Evolutionary conservation across 768 basidiomycete genomes (phyloP).

Genomic region (Pisolithus albus): DNA sequence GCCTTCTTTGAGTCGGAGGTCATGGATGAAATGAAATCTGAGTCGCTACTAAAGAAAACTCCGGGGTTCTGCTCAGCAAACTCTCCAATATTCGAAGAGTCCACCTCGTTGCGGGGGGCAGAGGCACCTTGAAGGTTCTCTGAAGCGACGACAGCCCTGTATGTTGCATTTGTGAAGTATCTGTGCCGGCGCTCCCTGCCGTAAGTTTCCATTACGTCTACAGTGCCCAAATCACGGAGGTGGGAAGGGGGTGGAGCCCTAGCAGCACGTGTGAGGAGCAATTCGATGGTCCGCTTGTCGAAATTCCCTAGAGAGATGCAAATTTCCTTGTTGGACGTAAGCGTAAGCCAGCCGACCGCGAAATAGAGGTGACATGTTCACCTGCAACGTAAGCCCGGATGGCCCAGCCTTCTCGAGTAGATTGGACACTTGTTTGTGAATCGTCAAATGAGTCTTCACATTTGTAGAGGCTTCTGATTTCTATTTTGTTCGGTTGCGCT

Average conservation of each 20-base stretch:
- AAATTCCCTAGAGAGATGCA: conserved; percentile 57
- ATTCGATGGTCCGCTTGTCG: conserved; percentile 77
- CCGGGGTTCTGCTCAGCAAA: conserved; percentile 41
- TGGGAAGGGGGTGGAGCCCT: conserved; percentile 60
- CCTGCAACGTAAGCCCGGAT: conserved; percentile 66
- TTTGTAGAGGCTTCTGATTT: conserved; percentile 31
- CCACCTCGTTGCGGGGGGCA: conserved; percentile 37
- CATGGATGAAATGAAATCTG: conserved; percentile 44
- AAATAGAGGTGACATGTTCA: conserved; percentile 24
- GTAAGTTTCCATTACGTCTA: conserved; percentile 69
- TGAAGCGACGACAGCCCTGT: conserved; percentile 50
- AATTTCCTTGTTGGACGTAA: conserved; percentile 45
- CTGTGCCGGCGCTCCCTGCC: conserved; percentile 84
- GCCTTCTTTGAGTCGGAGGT: conserved; percentile 33
- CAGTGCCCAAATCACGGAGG: conserved; percentile 63
- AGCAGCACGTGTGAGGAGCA: conserved; percentile 66
- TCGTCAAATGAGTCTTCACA: conserved; percentile 54
- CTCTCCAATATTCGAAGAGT: conserved; percentile 46
- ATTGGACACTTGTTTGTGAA: conserved; percentile 77
- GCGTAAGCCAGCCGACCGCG: conserved; percentile 5
- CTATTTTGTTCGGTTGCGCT: background rate
- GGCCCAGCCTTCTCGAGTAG: conserved; percentile 62
- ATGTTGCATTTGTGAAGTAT: conserved; percentile 72
- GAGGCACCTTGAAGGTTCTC: conserved; percentile 57
- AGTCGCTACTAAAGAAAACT: conserved; percentile 49